A percentile compares a stretch with the other conserved stretches of the same genome.
Conservation (phyloP, 2,329 filamentous ascomycete species). For the Nemania serpens region DNA sequence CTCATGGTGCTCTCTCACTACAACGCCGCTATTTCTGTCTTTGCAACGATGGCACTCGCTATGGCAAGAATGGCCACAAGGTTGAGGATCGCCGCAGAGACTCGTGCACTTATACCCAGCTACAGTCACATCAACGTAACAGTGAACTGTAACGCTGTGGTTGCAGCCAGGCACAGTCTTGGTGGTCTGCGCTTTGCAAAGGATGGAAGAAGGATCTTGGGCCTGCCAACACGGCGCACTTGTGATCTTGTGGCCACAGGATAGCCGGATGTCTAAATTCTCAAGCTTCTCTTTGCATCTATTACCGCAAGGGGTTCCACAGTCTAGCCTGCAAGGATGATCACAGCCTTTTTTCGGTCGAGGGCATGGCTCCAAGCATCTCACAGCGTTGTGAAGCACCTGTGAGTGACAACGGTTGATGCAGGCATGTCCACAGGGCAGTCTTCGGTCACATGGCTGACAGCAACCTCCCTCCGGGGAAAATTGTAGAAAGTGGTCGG, state of each 20-base stretch:
- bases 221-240: constrained; percentile 45
- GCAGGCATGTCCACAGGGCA: constrained; percentile 56
- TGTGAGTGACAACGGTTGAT: constrained; percentile 53
- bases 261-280: constrained; percentile 39
- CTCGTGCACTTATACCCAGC: constrained; percentile 52
- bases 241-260: constrained; percentile 49
- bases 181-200: constrained; percentile 53
- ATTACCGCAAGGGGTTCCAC: constrained; percentile 49
- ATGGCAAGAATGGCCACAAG: constrained; percentile 64
- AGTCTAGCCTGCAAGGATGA: constrained; percentile 50
- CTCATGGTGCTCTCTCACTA: constrained; percentile 49
- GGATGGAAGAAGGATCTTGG: constrained; percentile 52
- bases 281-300: constrained; percentile 44
- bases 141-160: constrained; percentile 57
- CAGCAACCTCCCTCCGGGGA: constrained; percentile 68
- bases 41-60: constrained; percentile 56
- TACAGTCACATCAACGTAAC: constrained; percentile 51
- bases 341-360: constrained; percentile 48
- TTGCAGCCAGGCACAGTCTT: constrained; percentile 58
- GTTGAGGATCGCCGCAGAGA: constrained; percentile 50
- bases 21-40: constrained; percentile 38
- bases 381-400: constrained; percentile 51
- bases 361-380: constrained; percentile 52
- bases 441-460: constrained; percentile 53
- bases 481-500: constrained; percentile 61